A percentile compares a stretch with the other conserved stretches of the same genome.
phyloP scores from a whole-genome alignment of 345 rosid genomes.

The Pistacia integerrima region DNA sequence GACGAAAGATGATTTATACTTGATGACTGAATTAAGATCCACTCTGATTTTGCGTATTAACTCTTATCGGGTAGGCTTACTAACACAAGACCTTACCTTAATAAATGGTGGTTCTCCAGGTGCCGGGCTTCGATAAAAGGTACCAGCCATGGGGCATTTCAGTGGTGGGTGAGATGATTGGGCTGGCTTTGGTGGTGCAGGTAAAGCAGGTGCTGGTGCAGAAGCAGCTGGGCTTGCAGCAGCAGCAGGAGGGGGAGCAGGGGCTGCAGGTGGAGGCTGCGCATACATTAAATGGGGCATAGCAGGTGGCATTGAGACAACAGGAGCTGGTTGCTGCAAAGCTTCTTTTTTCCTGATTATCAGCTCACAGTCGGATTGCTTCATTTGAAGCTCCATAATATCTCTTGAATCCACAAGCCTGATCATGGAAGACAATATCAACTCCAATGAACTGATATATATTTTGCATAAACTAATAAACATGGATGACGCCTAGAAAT shows the following conservation, averaged over 20 bases:
- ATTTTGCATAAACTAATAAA: background rate
- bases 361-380: slow-evolving; percentile 82
- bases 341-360: slow-evolving; percentile 88
- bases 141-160: slow-evolving; percentile 97
- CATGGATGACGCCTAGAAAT: background rate
- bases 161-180: slow-evolving; percentile 62
- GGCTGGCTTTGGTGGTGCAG: slow-evolving; percentile 45
- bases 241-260: slow-evolving; percentile 40
- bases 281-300: slow-evolving; percentile 48
- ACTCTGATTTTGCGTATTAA: background rate
- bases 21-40: background rate
- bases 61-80: background rate
- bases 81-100: slow-evolving; percentile 50
- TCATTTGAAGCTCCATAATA: slow-evolving; percentile 79
- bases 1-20: background rate
- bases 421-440: slow-evolving; percentile 21
- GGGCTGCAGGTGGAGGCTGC: slow-evolving; percentile 36
- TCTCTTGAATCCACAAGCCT: slow-evolving; percentile 97
- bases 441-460: background rate
- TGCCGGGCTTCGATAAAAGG: slow-evolving; percentile 78
- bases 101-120: slow-evolving; percentile 95
- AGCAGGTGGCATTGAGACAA: slow-evolving; percentile 42
- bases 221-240: slow-evolving; percentile 38
- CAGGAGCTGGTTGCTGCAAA: slow-evolving; percentile 49
- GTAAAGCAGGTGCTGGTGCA: slow-evolving; percentile 37